Percentiles rank a stretch among this genome's conserved stretches.
Conservation (phyloP, 2,329 filamentous ascomycete genomes). For the Colletotrichum truncatum region DNA sequence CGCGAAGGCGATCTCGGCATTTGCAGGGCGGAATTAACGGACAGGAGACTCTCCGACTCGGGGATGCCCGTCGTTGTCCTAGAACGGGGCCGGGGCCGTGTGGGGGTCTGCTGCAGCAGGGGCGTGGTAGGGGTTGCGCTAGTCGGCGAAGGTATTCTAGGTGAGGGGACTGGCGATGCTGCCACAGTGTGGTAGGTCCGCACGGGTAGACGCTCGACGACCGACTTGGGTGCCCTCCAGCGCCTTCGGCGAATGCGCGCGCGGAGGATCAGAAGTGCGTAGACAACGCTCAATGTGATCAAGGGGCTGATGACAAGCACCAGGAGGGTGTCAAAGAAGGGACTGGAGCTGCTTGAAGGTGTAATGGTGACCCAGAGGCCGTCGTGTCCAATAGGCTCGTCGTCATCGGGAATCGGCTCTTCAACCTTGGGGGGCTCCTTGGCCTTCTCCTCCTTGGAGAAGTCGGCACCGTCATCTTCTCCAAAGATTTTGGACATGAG, state of each 20-base stretch:
- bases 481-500: conserved; percentile 62
- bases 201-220: conserved; percentile 94
- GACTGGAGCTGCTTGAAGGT: conserved; percentile 86
- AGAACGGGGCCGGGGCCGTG: conserved; percentile 68
- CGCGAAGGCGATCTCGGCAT: conserved; percentile 45
- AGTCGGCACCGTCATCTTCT: conserved; percentile 48
- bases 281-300: conserved; percentile 91
- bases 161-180: conserved; percentile 64
- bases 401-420: conserved; percentile 30
- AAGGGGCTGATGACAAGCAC: conserved; percentile 95
- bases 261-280: conserved; percentile 85
- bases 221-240: conserved; percentile 97
- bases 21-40: conserved; percentile 52
- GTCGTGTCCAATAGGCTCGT: conserved; percentile 64
- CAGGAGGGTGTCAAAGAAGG: conserved; percentile 96
- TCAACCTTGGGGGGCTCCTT: conserved; percentile 32
- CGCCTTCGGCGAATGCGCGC: conserved; percentile 88
- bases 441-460: conserved; percentile 35
- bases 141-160: conserved; percentile 69
- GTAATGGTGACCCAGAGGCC: conserved; percentile 97
- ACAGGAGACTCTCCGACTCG: conserved; percentile 56
- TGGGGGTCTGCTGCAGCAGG: conserved; percentile 70
- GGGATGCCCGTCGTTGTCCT: conserved; percentile 70
- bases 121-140: conserved; percentile 81
- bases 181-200: conserved; percentile 92